Evolutionary conservation across 192 early-diverging fungal species (phyloP).

Genomic region (Backusella psychrophila): DNA sequence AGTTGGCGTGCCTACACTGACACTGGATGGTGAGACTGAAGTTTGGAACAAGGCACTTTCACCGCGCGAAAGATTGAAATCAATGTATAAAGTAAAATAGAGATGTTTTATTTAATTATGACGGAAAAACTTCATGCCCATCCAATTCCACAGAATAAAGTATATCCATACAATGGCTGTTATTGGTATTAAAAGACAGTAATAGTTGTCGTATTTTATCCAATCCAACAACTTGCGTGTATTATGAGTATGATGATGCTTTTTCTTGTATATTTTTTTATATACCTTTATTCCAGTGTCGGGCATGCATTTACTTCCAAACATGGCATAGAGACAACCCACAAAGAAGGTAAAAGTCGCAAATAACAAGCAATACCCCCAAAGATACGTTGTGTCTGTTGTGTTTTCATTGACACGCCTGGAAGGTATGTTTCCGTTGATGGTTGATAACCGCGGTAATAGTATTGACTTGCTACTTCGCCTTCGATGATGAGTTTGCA

Average conservation of each 20-base stretch:
- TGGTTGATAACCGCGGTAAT: not conserved
- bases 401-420: constrained; percentile 52
- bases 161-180: constrained; percentile 72
- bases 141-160: constrained; percentile 89
- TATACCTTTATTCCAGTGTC: constrained; percentile 59
- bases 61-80: constrained; percentile 12
- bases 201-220: constrained; percentile 78
- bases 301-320: constrained; percentile 69
- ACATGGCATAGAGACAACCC: constrained; percentile 59
- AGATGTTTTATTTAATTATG: constrained; percentile 65
- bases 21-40: constrained; percentile 10
- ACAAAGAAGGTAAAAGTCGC: constrained; percentile 60
- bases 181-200: constrained; percentile 79
- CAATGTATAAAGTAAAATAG: not conserved
- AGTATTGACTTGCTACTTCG: constrained; percentile 15
- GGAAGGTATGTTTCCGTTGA: constrained; percentile 48
- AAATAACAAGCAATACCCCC: constrained; percentile 62
- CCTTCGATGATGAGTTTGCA: constrained; percentile 23
- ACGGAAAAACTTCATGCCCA: constrained; percentile 92
- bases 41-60: constrained; percentile 22
- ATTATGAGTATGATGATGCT: not conserved
- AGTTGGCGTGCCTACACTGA: constrained; percentile 33
- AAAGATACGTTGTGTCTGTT: constrained; percentile 67
- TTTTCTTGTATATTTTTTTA: not conserved
- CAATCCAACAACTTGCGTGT: constrained; percentile 54